Percentiles rank a stretch among this genome's conserved stretches.
Conservation (phyloP, 306 rosid species). For the Crotalaria pallida region DNA sequence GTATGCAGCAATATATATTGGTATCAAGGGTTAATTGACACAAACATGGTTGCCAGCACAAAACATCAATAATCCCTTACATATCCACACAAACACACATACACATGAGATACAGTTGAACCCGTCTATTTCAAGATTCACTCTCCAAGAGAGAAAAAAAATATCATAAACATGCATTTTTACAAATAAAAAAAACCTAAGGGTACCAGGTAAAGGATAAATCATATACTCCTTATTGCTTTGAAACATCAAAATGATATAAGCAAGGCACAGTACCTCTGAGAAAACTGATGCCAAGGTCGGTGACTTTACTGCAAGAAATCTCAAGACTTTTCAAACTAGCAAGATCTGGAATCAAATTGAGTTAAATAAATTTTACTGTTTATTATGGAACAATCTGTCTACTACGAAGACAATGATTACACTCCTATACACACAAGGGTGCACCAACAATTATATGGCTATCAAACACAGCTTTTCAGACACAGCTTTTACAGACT, state of each 20-base stretch:
- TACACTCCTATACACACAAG: constrained; percentile 10
- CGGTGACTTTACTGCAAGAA: constrained; percentile 77
- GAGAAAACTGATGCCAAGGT: constrained; percentile 66
- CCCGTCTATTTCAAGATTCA: neutral
- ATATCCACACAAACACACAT: neutral
- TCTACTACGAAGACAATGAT: neutral
- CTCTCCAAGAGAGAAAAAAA: neutral
- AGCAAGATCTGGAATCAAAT: constrained; percentile 62
- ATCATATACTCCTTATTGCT: constrained; percentile 5
- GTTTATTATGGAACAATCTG: constrained; percentile 14
- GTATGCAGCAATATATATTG: neutral
- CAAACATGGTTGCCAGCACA: neutral
- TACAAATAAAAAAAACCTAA: neutral
- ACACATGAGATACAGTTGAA: neutral
- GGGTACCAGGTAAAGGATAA: neutral
- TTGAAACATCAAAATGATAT: neutral
- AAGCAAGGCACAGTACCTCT: constrained; percentile 45
- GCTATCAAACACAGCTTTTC: neutral
- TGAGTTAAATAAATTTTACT: constrained; percentile 13
- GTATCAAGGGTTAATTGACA: neutral
- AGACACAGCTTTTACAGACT: neutral
- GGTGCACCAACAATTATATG: neutral
- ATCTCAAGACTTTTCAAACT: constrained; percentile 67
- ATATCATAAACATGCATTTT: neutral
- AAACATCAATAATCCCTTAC: neutral